Evolutionary conservation across 2,329 filamentous ascomycete genomes (phyloP).

Genomic region (Talaromyces sp.): DNA sequence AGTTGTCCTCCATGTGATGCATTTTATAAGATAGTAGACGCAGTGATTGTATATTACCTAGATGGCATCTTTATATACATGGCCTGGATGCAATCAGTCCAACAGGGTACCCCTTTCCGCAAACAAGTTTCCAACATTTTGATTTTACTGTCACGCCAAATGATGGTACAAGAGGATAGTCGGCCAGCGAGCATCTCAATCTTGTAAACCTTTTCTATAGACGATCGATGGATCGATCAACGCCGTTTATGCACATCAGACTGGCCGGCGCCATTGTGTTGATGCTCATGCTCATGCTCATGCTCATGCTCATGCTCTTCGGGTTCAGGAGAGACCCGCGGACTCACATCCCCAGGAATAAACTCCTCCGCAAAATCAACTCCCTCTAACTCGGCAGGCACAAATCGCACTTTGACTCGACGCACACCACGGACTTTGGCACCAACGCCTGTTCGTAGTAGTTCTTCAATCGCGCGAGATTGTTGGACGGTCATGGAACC

Average conservation of each 20-base stretch:
- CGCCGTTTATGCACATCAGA: constrained; percentile 10
- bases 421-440: constrained; percentile 76
- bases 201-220: background rate
- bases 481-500: constrained; percentile 69
- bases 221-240: background rate
- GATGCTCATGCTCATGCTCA: constrained; percentile 18
- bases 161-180: background rate
- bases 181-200: background rate
- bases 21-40: too few relatives aligned
- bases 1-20: too few relatives aligned
- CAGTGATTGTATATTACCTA: too few relatives aligned
- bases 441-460: constrained; percentile 67
- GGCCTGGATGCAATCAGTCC: too few relatives aligned
- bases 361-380: constrained; percentile 72
- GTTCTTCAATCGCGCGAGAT: constrained; percentile 63
- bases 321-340: constrained; percentile 55
- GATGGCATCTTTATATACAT: too few relatives aligned
- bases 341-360: constrained; percentile 59
- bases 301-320: constrained; percentile 41
- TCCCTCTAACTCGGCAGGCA: constrained; percentile 58
- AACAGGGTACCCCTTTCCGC: too few relatives aligned
- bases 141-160: too few relatives aligned
- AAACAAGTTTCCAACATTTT: too few relatives aligned
- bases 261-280: background rate
- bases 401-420: constrained; percentile 76